These are phyloP conservation scores for Colletotrichum caudatum DNA, from an alignment of 2,329 filamentous ascomycete genomes.

Conservation along the genomic window DNA sequence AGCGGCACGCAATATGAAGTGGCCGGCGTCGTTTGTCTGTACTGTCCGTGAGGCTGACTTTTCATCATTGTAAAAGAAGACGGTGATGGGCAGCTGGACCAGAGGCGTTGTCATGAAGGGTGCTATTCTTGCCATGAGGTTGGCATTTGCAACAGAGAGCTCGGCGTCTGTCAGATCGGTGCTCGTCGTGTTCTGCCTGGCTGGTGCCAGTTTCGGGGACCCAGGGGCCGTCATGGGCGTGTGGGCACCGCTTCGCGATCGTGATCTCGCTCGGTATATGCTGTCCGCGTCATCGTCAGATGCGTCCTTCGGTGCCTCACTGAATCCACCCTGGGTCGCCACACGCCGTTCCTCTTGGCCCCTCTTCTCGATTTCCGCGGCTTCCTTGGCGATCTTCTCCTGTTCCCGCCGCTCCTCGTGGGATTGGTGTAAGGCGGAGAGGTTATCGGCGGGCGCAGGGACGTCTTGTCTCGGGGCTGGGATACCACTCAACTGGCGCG, in stretches of 20 bases:
- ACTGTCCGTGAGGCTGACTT: slow-evolving; percentile 87
- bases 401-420: slow-evolving; percentile 66
- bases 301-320: slow-evolving; percentile 69
- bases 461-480: slow-evolving; percentile 69
- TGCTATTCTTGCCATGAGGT: slow-evolving; percentile 86
- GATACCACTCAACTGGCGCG: slow-evolving; percentile 88
- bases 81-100: slow-evolving; percentile 81
- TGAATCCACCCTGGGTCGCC: slow-evolving; percentile 79
- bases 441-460: slow-evolving; percentile 43
- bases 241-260: slow-evolving; percentile 50
- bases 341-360: slow-evolving; percentile 79
- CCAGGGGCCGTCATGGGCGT: slow-evolving; percentile 56
- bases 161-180: slow-evolving; percentile 80
- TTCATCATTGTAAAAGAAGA: slow-evolving; percentile 94
- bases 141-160: slow-evolving; percentile 81
- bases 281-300: slow-evolving; percentile 54
- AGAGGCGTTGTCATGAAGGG: slow-evolving; percentile 92
- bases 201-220: slow-evolving; percentile 56
- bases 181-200: slow-evolving; percentile 53
- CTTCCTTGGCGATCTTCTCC: slow-evolving; percentile 79
- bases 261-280: slow-evolving; percentile 46
- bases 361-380: slow-evolving; percentile 78
- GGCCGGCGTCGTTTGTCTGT: slow-evolving; percentile 87
- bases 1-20: slow-evolving; percentile 84
- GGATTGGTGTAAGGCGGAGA: slow-evolving; percentile 51